phyloP scores from a whole-genome alignment of 352 stramenopile genomes.

The Thalassiosira exigua region DNA sequence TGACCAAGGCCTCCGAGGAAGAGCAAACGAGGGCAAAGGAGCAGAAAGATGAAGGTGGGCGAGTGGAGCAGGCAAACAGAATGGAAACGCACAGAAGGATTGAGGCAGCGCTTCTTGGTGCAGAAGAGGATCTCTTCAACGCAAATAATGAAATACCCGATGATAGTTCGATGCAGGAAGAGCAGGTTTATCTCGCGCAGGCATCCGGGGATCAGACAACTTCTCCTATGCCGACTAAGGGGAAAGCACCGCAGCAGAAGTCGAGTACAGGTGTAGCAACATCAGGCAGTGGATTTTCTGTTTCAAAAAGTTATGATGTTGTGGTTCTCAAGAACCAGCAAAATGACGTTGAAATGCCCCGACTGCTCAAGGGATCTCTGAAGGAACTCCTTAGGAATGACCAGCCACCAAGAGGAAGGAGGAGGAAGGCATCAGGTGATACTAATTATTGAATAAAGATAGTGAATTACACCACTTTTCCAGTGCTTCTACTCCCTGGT shows the following conservation, averaged over 20 bases:
- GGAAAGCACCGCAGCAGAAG: too few species aligned
- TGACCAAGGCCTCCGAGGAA: background rate
- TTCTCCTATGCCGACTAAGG: too few species aligned
- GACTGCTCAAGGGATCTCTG: slow-evolving; percentile 36
- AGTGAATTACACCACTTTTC: too few species aligned
- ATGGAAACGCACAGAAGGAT: background rate
- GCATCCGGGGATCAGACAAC: background rate
- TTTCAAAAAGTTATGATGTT: slow-evolving; percentile 25
- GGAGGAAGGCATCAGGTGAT: slow-evolving; percentile 24
- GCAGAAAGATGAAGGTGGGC: background rate
- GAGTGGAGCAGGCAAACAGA: too few species aligned
- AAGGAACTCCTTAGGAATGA: slow-evolving; percentile 40
- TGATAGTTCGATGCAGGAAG: background rate
- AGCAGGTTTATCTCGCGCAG: too few species aligned
- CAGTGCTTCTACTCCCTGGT: too few species aligned
- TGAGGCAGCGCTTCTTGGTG: slow-evolving; percentile 4
- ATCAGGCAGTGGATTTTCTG: slow-evolving; percentile 13
- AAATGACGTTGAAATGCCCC: slow-evolving; percentile 29
- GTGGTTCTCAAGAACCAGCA: slow-evolving; percentile 31
- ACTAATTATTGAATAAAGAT: slow-evolving; percentile 28
- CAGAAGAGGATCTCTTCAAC: background rate
- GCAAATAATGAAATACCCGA: background rate
- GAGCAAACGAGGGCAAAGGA: background rate
- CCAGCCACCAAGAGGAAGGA: slow-evolving; percentile 6
- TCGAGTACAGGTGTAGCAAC: background rate